These are phyloP conservation scores for Ambrosia trifida DNA, from an alignment of 129 eudicot species.

Conservation along the genomic window DNA sequence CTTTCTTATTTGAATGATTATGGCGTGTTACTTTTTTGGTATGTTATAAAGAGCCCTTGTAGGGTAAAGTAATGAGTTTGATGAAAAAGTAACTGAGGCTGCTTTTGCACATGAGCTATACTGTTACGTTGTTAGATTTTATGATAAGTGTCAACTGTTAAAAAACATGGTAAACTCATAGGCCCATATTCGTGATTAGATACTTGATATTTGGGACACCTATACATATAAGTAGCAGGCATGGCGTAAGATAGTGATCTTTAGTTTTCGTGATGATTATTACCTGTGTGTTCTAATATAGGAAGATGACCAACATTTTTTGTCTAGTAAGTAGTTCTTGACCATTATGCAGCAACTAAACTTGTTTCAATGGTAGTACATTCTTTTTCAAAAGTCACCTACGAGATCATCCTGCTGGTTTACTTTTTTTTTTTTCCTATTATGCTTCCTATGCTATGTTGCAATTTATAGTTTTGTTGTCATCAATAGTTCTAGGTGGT, in stretches of 20 bases:
- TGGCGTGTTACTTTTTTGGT: not conserved
- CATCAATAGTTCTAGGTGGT: not conserved
- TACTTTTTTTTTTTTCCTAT: not conserved
- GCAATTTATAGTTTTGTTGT: slow-evolving; percentile 6
- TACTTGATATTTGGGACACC: not conserved
- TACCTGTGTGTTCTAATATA: not conserved
- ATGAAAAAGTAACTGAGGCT: not conserved
- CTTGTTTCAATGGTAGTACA: not conserved
- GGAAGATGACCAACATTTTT: not conserved
- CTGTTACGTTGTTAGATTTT: not conserved
- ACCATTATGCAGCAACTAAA: not conserved
- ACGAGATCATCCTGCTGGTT: not conserved
- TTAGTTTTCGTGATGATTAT: not conserved
- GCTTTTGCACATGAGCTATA: not conserved
- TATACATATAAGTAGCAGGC: not conserved
- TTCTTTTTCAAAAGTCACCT: not conserved
- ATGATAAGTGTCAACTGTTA: not conserved
- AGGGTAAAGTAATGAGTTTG: not conserved
- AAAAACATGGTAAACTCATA: slow-evolving; percentile 8
- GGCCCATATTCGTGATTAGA: not conserved
- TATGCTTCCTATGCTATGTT: not conserved
- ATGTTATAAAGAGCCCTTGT: not conserved
- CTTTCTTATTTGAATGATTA: not conserved
- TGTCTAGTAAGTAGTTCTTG: not conserved
- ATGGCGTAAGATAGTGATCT: not conserved